These are phyloP conservation scores for Farysia itapuensis DNA, from an alignment of 1,284 basidiomycete genomes.

Conservation along the genomic window DNA sequence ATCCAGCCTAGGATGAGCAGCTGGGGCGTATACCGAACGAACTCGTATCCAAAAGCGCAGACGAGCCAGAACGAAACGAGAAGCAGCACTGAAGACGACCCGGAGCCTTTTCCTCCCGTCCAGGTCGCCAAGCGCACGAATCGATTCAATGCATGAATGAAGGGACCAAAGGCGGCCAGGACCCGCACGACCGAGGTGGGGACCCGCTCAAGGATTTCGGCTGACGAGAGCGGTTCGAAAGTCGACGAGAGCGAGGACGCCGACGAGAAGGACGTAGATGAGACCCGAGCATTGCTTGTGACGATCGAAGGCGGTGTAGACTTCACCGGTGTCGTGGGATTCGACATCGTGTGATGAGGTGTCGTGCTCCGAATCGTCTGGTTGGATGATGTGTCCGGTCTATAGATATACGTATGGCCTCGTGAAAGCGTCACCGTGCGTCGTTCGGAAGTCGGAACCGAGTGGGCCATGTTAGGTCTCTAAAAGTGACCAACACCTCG, in stretches of 20 bases:
- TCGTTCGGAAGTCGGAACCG: too few relatives aligned
- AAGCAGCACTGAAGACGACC: conserved; percentile 42
- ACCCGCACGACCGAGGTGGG: conserved; percentile 40
- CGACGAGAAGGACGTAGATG: conserved; percentile 13
- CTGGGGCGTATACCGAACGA: conserved; percentile 54
- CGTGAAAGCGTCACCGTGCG: too few relatives aligned
- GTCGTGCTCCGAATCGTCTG: too few relatives aligned
- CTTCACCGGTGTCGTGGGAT: conserved; percentile 10
- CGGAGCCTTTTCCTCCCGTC: conserved; percentile 44
- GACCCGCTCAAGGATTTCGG: conserved; percentile 43
- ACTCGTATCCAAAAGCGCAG: conserved; percentile 55
- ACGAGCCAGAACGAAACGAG: conserved; percentile 45
- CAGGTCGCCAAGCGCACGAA: conserved; percentile 52
- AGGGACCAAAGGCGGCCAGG: conserved; percentile 32
- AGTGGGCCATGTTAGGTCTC: too few relatives aligned
- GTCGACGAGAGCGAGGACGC: conserved; percentile 23
- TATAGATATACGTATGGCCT: too few relatives aligned
- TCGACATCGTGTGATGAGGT: too few relatives aligned
- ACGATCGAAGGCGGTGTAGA: conserved; percentile 12
- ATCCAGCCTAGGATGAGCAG: conserved; percentile 39
- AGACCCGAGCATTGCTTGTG: conserved; percentile 19
- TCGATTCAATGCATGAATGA: conserved; percentile 38
- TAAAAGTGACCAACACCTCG: too few relatives aligned
- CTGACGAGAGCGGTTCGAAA: conserved; percentile 28
- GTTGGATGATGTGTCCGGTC: too few relatives aligned